phyloP scores from a whole-genome alignment of 495 filamentous ascomycete species.

The Evernia prunastri region DNA sequence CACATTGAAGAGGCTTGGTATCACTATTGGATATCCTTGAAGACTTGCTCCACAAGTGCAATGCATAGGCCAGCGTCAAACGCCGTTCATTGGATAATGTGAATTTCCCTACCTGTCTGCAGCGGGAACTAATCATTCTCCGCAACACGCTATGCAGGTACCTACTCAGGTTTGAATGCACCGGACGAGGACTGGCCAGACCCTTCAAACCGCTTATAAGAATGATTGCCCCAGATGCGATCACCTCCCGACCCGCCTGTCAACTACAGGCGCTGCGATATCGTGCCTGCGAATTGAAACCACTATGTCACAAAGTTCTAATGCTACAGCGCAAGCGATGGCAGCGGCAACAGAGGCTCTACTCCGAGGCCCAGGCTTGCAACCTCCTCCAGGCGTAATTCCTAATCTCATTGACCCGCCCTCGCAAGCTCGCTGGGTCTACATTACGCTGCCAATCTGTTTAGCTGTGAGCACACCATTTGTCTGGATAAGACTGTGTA shows the following conservation, averaged over 20 bases:
- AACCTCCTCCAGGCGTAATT: constrained; percentile 32
- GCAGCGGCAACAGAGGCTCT: constrained; percentile 9
- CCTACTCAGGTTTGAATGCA: neutral
- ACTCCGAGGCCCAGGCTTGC: constrained; percentile 20
- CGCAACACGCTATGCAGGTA: neutral
- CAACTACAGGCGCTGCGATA: neutral
- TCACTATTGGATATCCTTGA: neutral
- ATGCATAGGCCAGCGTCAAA: neutral
- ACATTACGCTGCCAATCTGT: constrained; percentile 32
- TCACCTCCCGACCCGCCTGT: neutral
- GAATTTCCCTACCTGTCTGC: neutral
- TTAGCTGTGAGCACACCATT: constrained; percentile 30
- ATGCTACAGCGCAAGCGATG: neutral
- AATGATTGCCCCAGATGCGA: neutral
- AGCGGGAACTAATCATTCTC: neutral
- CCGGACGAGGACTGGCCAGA: neutral
- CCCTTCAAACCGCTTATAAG: neutral
- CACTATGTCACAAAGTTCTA: neutral
- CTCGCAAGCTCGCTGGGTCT: constrained; percentile 24
- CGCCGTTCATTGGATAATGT: neutral
- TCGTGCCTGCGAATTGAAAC: neutral
- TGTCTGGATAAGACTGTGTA: constrained; percentile 35
- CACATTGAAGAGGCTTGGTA: neutral
- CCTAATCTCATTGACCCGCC: constrained; percentile 34
- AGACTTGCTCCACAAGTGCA: neutral